These are phyloP conservation scores for Tetradesmus lagerheimii DNA, from an alignment of 139 green algal genomes.

Conservation along the genomic window DNA sequence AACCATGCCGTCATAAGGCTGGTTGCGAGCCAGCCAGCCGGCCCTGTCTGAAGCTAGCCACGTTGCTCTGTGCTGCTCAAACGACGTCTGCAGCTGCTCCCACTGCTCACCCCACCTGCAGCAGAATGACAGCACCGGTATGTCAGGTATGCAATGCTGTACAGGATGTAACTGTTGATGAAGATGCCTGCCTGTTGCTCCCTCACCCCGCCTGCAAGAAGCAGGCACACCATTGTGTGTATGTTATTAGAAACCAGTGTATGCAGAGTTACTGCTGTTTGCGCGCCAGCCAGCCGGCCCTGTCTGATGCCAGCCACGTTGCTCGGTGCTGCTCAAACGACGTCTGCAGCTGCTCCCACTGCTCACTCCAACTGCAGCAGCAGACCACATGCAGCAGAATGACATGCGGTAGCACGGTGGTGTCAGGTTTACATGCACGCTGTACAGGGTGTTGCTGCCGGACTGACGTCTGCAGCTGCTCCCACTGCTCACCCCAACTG, in stretches of 20 bases:
- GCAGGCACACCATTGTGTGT: too few relatives aligned
- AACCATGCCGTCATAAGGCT: conserved; percentile 58
- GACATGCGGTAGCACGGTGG: too few relatives aligned
- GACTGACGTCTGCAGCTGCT: conserved; percentile 55
- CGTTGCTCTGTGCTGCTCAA: conserved; percentile 58
- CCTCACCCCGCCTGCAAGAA: too few relatives aligned
- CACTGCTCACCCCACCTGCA: conserved; percentile 50
- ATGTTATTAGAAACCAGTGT: too few relatives aligned
- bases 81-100: conserved; percentile 51
- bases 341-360: conserved; percentile 39
- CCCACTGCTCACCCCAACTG: conserved; percentile 50
- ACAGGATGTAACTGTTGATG: too few relatives aligned
- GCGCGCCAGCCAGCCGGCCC: conserved; percentile 53
- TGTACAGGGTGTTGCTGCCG: too few relatives aligned
- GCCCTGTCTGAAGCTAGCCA: conserved; percentile 49
- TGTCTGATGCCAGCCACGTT: conserved; percentile 44
- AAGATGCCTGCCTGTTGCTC: too few relatives aligned
- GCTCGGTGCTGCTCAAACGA: conserved; percentile 64
- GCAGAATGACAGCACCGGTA: not conserved
- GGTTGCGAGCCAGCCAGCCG: conserved; percentile 57
- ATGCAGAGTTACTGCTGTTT: conserved; percentile 66
- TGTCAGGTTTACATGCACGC: too few relatives aligned
- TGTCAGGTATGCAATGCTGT: too few relatives aligned
- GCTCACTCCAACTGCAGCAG: conserved; percentile 52
- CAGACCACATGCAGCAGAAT: too few relatives aligned